Evolutionary conservation across 2,329 filamentous ascomycete genomes (phyloP).

Genomic region (Dothideomycetes sp.): DNA sequence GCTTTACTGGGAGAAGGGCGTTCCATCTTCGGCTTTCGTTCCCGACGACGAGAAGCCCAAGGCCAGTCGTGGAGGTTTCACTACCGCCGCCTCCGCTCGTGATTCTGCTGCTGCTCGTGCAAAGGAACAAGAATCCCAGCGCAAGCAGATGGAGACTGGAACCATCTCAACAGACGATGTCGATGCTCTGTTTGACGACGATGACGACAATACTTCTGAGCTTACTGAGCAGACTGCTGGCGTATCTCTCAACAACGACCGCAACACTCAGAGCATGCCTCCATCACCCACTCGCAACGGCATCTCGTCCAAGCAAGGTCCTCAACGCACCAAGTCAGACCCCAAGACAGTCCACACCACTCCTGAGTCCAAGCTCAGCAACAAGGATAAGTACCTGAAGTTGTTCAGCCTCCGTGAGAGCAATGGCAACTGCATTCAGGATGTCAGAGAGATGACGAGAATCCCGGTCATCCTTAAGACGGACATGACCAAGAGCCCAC

Average conservation of each 20-base stretch:
- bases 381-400: conserved; percentile 94
- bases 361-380: conserved; percentile 68
- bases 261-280: conserved; percentile 89
- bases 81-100: conserved; percentile 73
- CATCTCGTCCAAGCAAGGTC: conserved; percentile 53
- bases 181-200: conserved; percentile 91
- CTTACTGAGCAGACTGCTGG: conserved; percentile 78
- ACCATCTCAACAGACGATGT: conserved; percentile 90
- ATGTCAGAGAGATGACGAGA: conserved; percentile 94
- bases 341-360: conserved; percentile 75
- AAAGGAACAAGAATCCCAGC: conserved; percentile 82
- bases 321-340: conserved; percentile 86
- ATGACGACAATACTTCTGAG: conserved; percentile 79
- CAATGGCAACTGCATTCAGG: conserved; percentile 92
- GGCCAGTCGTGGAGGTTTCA: conserved; percentile 58
- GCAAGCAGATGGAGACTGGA: conserved; percentile 88
- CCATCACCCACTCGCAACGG: conserved; percentile 76
- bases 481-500: conserved; percentile 95
- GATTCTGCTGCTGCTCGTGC: conserved; percentile 71
- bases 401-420: conserved; percentile 85
- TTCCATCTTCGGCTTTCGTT: conserved; percentile 89
- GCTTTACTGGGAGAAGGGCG: conserved; percentile 99
- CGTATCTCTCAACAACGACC: conserved; percentile 71
- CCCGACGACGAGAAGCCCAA: conserved; percentile 95
- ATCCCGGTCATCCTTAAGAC: conserved; percentile 98